Evolutionary conservation across 1,139 yeast genomes (phyloP).

Genomic region (Pichia sp.): DNA sequence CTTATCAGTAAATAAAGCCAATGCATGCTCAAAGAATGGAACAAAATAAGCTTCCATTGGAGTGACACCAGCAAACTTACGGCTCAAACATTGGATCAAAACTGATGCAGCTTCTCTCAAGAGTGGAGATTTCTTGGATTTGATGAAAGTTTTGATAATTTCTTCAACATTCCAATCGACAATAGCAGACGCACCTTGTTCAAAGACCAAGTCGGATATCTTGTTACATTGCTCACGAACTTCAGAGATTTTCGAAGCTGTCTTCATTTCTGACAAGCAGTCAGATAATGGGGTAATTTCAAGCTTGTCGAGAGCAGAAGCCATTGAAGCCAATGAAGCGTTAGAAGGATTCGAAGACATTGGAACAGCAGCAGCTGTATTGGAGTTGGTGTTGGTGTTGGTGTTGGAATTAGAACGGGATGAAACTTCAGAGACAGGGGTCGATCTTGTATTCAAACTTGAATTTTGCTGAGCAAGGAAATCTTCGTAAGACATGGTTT

Average conservation of each 20-base stretch:
- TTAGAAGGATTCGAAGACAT: conserved; percentile 25
- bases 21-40: conserved; percentile 46
- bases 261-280: conserved; percentile 46
- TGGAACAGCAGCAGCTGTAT: conserved; percentile 22
- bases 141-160: conserved; percentile 54
- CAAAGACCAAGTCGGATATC: conserved; percentile 41
- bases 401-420: conserved; percentile 19
- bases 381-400: background rate
- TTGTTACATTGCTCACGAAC: conserved; percentile 53
- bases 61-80: conserved; percentile 55
- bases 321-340: conserved; percentile 58
- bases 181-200: conserved; percentile 42
- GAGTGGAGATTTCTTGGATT: conserved; percentile 65
- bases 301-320: conserved; percentile 65
- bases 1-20: conserved; percentile 72
- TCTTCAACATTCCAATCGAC: conserved; percentile 60
- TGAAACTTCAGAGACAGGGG: conserved; percentile 16
- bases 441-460: conserved; percentile 10
- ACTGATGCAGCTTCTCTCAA: conserved; percentile 71
- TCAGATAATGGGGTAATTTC: conserved; percentile 63
- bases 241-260: conserved; percentile 53
- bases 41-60: conserved; percentile 71
- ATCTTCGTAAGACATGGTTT: conserved; percentile 22
- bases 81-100: conserved; percentile 59
- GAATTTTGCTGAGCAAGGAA: conserved; percentile 14